Evolutionary conservation across 2,329 filamentous ascomycete species (phyloP), one percentile per base, ranked within the genome.

Genomic region (Aspergillus niger): DNA sequence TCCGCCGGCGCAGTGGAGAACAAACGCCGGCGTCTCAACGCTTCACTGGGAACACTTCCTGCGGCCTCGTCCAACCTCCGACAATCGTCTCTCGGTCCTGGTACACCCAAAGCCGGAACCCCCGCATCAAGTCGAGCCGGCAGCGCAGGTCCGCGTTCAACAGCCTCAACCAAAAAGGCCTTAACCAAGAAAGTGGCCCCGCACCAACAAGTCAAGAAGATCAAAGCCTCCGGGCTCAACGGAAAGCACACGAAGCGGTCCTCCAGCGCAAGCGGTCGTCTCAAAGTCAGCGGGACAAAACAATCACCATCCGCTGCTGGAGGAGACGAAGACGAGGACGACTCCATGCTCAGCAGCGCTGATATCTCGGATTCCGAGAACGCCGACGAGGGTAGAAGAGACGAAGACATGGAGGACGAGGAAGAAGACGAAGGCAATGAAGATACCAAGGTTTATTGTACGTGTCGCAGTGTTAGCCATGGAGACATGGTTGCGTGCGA

Each of bases 401-500:
- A 79, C 11, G 77, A 76, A 44, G 77, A 78, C 55, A 70, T 78
- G 60, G 79, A 80, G n/a, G 80, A 79, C 11, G 77, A 77, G 26
- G 79, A 80, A 7, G 79, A 80, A 50, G 81, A 82, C 17, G 80
- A 82, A 61, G 80, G 77, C 10, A 83, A 82, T 48, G 83, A 85
- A 65, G 83, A 86, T 69, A 85, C 86, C 63, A 85, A 84, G 62
- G 83, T 85, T 43, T 89, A 89, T 70, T 89, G 86, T 74, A 87
- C 86, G 65, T 89, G 86, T 69, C 85, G 86, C 53, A 84, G 85
- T 63, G 86, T 88, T 39, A 85, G 82, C 64, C 88, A 87, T 69
- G 86, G 86, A 17, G 85, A 87, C 69, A 89, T 89, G 86, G 84
- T 89, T 43, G 86, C 85, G 11, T 89, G 86, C 69, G 86, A 89